These are phyloP conservation scores for Dorcoceras hygrometricum DNA, from an alignment of 257 asterid species.

Conservation along the genomic window DNA sequence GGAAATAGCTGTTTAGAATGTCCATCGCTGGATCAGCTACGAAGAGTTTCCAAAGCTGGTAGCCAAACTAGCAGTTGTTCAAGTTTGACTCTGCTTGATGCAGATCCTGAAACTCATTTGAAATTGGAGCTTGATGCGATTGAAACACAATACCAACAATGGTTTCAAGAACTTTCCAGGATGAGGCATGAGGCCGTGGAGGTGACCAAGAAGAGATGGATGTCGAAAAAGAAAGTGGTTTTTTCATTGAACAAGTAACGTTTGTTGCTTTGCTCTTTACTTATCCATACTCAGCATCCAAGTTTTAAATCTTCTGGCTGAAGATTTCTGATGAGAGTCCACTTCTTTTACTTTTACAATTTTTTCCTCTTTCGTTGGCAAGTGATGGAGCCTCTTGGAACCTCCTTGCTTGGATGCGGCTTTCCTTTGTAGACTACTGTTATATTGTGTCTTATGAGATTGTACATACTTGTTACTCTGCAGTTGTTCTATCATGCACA, in stretches of 20 bases:
- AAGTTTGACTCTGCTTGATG: constrained; percentile 26
- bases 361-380: constrained; percentile 6
- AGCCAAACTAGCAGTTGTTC: constrained; percentile 34
- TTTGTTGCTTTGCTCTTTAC: neutral
- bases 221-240: constrained; percentile 31
- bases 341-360: neutral
- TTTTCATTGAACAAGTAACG: constrained; percentile 20
- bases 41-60: constrained; percentile 22
- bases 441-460: neutral
- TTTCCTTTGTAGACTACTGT: constrained; percentile 11
- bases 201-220: constrained; percentile 45
- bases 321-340: neutral
- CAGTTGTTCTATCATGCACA: neutral
- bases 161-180: constrained; percentile 32
- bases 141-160: constrained; percentile 32
- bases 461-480: neutral
- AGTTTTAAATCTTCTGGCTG: neutral
- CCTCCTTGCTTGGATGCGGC: constrained; percentile 14
- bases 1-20: constrained; percentile 28
- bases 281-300: no score
- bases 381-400: constrained; percentile 9
- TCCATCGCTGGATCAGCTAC: constrained; percentile 25
- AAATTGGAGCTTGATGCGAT: constrained; percentile 32
- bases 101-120: constrained; percentile 25
- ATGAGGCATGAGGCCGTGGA: constrained; percentile 35